Evolutionary conservation across 108 stramenopile genomes (phyloP).

Genomic region (Phaeodactylum tricornutum): DNA sequence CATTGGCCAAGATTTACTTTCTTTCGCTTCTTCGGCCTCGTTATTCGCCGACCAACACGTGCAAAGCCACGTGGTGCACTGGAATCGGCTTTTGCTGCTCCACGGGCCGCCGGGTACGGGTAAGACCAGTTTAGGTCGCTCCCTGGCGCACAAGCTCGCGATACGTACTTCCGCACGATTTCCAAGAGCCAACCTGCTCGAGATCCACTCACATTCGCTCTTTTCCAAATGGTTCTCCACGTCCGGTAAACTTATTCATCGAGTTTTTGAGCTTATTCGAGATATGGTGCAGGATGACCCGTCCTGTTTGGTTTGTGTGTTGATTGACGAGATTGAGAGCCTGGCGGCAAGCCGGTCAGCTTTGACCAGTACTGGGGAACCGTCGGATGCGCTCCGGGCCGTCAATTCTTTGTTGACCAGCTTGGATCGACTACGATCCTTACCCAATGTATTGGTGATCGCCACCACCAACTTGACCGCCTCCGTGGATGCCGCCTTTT

Average conservation of each 20-base stretch:
- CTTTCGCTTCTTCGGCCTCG: slow-evolving; percentile 34
- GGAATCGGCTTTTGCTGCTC: slow-evolving; percentile 78
- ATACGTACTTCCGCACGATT: slow-evolving; percentile 51
- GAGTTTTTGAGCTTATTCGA: slow-evolving; percentile 61
- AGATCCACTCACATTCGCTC: slow-evolving; percentile 77
- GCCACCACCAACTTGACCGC: slow-evolving; percentile 74
- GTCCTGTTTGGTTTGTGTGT: slow-evolving; percentile 48
- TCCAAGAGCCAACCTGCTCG: slow-evolving; percentile 44
- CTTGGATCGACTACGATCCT: slow-evolving; percentile 53
- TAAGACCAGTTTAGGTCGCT: slow-evolving; percentile 72
- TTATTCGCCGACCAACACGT: slow-evolving; percentile 30
- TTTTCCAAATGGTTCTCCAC: slow-evolving; percentile 87
- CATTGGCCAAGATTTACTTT: slow-evolving; percentile 19
- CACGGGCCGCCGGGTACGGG: slow-evolving; percentile 75
- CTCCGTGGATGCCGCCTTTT: slow-evolving; percentile 72
- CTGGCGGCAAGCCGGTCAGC: slow-evolving; percentile 30
- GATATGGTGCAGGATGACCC: slow-evolving; percentile 75
- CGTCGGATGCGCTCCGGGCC: slow-evolving; percentile 56
- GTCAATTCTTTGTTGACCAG: slow-evolving; percentile 69
- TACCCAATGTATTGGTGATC: slow-evolving; percentile 70
- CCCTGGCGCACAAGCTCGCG: slow-evolving; percentile 69
- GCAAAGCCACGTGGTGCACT: slow-evolving; percentile 37
- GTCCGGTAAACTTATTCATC: slow-evolving; percentile 67
- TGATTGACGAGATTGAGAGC: slow-evolving; percentile 77
- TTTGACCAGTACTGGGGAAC: slow-evolving; percentile 29